These are phyloP conservation scores for Globomyces pollinis-pini DNA, from an alignment of 192 early-diverging fungal species.

Conservation along the genomic window DNA sequence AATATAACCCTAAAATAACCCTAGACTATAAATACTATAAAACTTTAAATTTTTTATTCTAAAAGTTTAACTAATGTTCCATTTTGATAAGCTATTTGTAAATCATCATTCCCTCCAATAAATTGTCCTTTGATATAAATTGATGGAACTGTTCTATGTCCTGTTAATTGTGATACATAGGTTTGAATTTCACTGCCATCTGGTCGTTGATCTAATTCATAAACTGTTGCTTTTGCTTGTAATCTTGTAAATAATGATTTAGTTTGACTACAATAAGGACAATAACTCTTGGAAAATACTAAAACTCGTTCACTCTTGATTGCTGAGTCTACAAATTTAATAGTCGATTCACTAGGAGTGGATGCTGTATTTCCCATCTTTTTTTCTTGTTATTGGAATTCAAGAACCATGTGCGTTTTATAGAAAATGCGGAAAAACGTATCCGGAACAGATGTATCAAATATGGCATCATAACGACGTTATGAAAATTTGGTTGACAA, in stretches of 20 bases:
- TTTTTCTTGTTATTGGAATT: no score
- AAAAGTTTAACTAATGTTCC: background rate
- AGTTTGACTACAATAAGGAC: background rate
- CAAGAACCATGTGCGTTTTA: no score
- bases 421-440: no score
- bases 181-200: background rate
- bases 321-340: background rate
- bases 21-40: no score
- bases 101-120: background rate
- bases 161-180: background rate
- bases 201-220: background rate
- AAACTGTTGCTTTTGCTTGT: background rate
- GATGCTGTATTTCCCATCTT: no score
- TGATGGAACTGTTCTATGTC: background rate
- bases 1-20: no score
- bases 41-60: background rate
- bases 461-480: no score
- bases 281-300: conserved; percentile 6
- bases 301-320: background rate
- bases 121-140: background rate
- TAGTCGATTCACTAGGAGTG: no score
- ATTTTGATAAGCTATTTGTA: background rate
- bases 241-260: background rate
- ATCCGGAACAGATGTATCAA: no score
- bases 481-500: no score